These are phyloP conservation scores for Angomonas ambiguus DNA, from an alignment of 208 protist species.

Conservation along the genomic window DNA sequence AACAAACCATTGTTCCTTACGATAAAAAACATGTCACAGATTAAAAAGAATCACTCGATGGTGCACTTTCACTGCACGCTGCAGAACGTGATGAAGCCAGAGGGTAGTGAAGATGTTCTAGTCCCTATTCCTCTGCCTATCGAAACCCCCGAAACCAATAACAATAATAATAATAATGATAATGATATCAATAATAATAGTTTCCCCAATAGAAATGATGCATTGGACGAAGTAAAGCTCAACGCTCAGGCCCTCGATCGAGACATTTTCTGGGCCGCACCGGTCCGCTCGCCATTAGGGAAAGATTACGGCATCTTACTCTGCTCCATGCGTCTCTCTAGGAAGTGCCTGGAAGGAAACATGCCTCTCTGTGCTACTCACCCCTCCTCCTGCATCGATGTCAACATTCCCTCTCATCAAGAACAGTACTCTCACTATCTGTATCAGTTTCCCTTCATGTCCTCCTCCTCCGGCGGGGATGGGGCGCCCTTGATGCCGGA, in stretches of 20 bases:
- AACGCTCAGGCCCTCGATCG: conserved; percentile 43
- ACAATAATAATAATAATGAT: conserved; percentile 1
- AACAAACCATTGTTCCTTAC: conserved; percentile 46
- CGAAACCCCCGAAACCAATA: neutral
- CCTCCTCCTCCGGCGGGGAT: neutral
- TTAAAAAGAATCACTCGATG: neutral
- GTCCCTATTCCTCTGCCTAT: conserved; percentile 58
- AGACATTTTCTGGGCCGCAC: conserved; percentile 65
- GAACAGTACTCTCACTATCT: conserved; percentile 42
- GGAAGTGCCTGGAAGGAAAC: conserved; percentile 40
- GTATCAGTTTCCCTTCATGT: neutral
- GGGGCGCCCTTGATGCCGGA: conserved; percentile 27
- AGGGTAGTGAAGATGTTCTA: conserved; percentile 45
- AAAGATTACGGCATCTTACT: conserved; percentile 65
- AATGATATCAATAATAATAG: neutral
- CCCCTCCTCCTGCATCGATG: conserved; percentile 1
- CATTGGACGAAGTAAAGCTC: neutral
- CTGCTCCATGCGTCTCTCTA: conserved; percentile 50
- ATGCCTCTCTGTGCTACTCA: conserved; percentile 31
- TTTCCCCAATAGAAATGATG: neutral
- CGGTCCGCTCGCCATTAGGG: conserved; percentile 56
- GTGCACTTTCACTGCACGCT: conserved; percentile 62
- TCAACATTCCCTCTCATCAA: conserved; percentile 84
- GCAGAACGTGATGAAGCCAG: conserved; percentile 44
- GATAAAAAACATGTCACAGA: neutral